Conservation (phyloP, 1,284 basidiomycete genomes). For the Heterobasidion irregulare region DNA sequence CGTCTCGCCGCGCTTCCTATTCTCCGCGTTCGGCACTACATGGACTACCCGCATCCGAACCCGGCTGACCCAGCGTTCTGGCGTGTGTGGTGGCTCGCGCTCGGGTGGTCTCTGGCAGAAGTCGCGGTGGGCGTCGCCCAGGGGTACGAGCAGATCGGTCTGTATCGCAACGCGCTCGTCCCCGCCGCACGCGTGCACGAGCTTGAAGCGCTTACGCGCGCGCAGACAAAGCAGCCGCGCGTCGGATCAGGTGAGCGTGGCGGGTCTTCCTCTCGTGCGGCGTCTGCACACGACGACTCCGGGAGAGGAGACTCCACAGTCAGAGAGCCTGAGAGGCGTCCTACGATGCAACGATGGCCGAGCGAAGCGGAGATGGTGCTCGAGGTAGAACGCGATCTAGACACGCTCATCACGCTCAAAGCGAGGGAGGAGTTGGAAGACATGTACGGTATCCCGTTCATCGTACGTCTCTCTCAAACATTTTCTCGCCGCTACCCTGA, state of each 20-base stretch:
- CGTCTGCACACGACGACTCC: background rate
- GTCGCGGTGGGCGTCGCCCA: slow-evolving; percentile 53
- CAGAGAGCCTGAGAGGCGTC: background rate
- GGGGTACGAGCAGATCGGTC: slow-evolving; percentile 55
- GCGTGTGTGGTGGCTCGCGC: slow-evolving; percentile 65
- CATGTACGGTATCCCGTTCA: slow-evolving; percentile 63
- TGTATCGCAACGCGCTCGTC: slow-evolving; percentile 63
- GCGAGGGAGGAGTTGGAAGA: slow-evolving; percentile 66
- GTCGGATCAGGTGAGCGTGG: background rate
- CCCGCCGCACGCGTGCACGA: slow-evolving; percentile 27
- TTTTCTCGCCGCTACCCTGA: background rate
- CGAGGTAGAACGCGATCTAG: slow-evolving; percentile 53
- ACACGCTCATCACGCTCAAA: slow-evolving; percentile 51
- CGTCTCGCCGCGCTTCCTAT: slow-evolving; percentile 48
- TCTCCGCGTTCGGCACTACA: slow-evolving; percentile 40
- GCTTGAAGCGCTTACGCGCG: slow-evolving; percentile 16
- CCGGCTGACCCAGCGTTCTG: slow-evolving; percentile 52
- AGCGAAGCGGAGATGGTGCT: slow-evolving; percentile 20
- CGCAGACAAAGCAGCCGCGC: background rate
- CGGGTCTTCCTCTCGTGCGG: background rate
- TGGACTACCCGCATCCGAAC: slow-evolving; percentile 34
- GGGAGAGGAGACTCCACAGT: background rate
- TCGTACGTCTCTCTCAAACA: slow-evolving; percentile 37
- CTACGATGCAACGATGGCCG: slow-evolving; percentile 5
- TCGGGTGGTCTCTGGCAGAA: slow-evolving; percentile 64